Conservation (phyloP, 139 green algal genomes). For the Micractinium conductrix region DNA sequence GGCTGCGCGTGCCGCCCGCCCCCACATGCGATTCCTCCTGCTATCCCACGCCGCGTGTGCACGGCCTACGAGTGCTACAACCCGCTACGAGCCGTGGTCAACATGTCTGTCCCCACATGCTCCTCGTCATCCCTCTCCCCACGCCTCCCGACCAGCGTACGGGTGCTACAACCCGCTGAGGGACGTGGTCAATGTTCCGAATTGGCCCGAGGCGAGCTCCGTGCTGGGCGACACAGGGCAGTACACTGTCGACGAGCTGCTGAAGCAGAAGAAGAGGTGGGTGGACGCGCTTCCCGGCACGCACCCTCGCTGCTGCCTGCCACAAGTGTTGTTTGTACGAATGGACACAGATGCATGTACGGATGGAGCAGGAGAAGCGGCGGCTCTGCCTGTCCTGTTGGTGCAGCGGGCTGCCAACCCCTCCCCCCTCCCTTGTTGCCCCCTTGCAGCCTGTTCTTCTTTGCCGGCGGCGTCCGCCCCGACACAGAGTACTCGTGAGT, state of each 20-base stretch:
- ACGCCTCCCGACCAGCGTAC: neutral
- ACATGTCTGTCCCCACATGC: no score
- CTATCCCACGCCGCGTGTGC: neutral
- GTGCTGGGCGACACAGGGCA: neutral
- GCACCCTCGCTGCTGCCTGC: no score
- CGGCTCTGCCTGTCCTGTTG: no score
- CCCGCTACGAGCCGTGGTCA: neutral
- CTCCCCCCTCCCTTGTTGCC: no score
- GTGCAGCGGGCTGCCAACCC: no score
- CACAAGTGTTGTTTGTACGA: neutral
- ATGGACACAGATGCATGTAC: neutral
- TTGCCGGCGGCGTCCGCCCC: no score
- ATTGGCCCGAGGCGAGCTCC: neutral
- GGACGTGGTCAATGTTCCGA: neutral
- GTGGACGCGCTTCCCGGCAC: neutral
- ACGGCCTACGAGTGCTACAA: neutral
- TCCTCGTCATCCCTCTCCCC: no score
- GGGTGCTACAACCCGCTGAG: neutral
- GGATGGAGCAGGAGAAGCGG: neutral
- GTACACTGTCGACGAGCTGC: neutral
- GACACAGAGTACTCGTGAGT: no score
- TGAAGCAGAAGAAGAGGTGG: neutral
- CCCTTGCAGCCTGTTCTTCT: no score
- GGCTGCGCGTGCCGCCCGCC: neutral
- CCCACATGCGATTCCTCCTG: no score